Base-by-base conservation (phyloP, 805 yeast genomes). In the Zygosaccharomyces lentus region DNA sequence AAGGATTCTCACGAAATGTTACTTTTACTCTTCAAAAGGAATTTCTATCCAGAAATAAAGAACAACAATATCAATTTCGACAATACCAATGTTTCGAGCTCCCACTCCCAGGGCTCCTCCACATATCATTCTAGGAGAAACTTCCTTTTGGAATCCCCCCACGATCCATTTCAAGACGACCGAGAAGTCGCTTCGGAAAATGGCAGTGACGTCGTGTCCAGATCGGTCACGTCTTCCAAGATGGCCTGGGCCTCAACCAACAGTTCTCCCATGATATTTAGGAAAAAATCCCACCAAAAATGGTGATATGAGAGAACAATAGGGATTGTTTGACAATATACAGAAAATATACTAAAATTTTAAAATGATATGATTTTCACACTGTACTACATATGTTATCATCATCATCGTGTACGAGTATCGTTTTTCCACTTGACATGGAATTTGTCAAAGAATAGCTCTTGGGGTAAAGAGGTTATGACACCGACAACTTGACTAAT, bases 1-100 rank as follows among this genome's bases (percentile, higher is more conserved):
- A 75, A 69, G 53, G 74, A 76, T 1, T 76, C 87, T 17, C 96
- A 88, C 58, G 76, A 76, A n/a, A 75, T 81, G 10, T 70, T 88
- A 66, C 74, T 80, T 31, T 76, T 74, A 27, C 65, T 87, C 47
- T 87, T 77, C 68, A 73, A 72, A 52, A 75, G 75, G 66, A 86
- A 87, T 61, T 88, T 88, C 65, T 68, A 69, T 23, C 74, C 69
- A 6, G 96, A 88, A 54, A 81, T 89, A 32, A 49, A 49, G 43
- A 61, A 65, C 43, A 65, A 70, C 25, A 53, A 58, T 1, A 51
- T 70, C n/a, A 46, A 47, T 12, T 45, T 66, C 10, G 47, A 45
- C n/a, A 36, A 36, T 12, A 13, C 48, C 9, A 29, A 10, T 13
- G 12, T 30, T 10, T 16, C 25, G 27, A 46, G 37, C 24, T 10